Percentiles rank a stretch among this genome's conserved stretches.
These are phyloP conservation scores for Setaria viridis DNA, from an alignment of 202 grass and related monocot genomes.

Conservation along the genomic window DNA sequence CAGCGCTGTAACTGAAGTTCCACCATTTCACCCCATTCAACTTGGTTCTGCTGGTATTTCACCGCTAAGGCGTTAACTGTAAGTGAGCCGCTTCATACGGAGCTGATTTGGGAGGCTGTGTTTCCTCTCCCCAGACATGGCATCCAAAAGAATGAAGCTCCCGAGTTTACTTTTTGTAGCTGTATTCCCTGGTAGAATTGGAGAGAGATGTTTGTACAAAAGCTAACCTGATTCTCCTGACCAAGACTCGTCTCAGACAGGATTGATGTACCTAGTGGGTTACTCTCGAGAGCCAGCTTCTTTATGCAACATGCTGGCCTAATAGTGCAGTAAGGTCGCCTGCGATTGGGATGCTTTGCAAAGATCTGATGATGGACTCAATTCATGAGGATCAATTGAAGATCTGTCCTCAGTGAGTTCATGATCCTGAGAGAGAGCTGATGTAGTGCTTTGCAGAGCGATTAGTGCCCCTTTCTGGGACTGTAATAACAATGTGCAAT, in stretches of 20 bases:
- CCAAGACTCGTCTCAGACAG: conserved; percentile 7
- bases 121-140: neutral
- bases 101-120: conserved; percentile 50
- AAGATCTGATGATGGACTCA: neutral
- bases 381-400: conserved; percentile 7
- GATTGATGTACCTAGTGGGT: conserved; percentile 27
- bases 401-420: neutral
- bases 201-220: conserved; percentile 45
- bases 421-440: neutral
- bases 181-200: conserved; percentile 18
- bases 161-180: conserved; percentile 26
- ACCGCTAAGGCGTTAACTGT: neutral
- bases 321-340: neutral
- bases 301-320: conserved; percentile 14
- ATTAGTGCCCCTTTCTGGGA: neutral
- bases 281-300: conserved; percentile 11
- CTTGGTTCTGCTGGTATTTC: neutral
- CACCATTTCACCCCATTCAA: neutral
- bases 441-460: neutral
- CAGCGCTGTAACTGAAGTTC: neutral
- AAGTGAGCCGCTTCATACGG: conserved; percentile 6
- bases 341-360: neutral
- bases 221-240: conserved; percentile 46
- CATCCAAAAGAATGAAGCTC: conserved; percentile 51
- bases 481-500: conserved; percentile 18